Percentiles rank a stretch among this genome's conserved stretches.
Conservation (phyloP, 306 rosid species). For the Ochetophila trinervis region DNA sequence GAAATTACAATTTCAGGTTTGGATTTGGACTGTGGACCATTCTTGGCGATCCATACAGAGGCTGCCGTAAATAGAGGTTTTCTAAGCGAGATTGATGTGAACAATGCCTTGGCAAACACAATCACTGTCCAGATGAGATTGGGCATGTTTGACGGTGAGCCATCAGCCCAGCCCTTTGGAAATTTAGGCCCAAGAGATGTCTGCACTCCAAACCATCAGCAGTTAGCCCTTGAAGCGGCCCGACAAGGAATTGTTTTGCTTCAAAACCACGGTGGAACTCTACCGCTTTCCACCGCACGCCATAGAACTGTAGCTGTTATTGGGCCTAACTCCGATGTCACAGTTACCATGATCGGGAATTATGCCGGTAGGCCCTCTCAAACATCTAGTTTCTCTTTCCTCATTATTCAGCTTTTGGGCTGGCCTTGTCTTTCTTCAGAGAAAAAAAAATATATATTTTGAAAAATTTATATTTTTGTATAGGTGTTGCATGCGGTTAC, state of each 20-base stretch:
- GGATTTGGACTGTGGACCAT: slow-evolving; percentile 91
- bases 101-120: slow-evolving; percentile 64
- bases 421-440: not conserved
- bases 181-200: slow-evolving; percentile 60
- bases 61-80: slow-evolving; percentile 51
- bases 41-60: slow-evolving; percentile 61
- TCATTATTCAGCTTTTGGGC: not conserved
- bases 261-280: slow-evolving; percentile 37
- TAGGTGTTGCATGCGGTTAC: slow-evolving; percentile 81
- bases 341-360: slow-evolving; percentile 88
- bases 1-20: slow-evolving; percentile 34
- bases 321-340: slow-evolving; percentile 84
- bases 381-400: not conserved
- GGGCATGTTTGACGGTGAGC: slow-evolving; percentile 87
- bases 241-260: slow-evolving; percentile 75
- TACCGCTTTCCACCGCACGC: slow-evolving; percentile 49
- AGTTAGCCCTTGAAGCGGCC: slow-evolving; percentile 81
- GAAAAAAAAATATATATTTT: not conserved
- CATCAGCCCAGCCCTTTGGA: slow-evolving; percentile 54
- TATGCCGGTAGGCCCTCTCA: slow-evolving; percentile 56
- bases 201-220: slow-evolving; percentile 55
- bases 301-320: slow-evolving; percentile 65
- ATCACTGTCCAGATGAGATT: slow-evolving; percentile 80
- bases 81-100: slow-evolving; percentile 42
- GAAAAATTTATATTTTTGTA: not conserved